phyloP scores from a whole-genome alignment of 441 rosid genomes.

The Gossypium laxum region DNA sequence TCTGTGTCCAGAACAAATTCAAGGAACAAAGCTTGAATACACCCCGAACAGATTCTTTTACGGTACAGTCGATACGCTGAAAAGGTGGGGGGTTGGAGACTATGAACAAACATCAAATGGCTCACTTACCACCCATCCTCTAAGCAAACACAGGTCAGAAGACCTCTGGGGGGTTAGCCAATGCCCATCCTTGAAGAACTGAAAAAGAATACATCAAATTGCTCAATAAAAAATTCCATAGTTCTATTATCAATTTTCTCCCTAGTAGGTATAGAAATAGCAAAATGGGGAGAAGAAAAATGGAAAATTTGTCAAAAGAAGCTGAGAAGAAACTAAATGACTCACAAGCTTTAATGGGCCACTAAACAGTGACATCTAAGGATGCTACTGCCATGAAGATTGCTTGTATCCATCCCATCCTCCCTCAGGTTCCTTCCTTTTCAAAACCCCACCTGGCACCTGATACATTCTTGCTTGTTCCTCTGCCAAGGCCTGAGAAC shows the following conservation, averaged over 20 bases:
- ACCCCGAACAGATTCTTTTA: slow-evolving; percentile 23
- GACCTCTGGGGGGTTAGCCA: slow-evolving; percentile 27
- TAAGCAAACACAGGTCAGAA: slow-evolving; percentile 25
- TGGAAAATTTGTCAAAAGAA: neutral
- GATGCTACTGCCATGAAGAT: slow-evolving; percentile 46
- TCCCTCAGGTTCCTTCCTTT: slow-evolving; percentile 70
- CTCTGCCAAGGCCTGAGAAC: slow-evolving; percentile 35
- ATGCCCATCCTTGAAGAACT: slow-evolving; percentile 28
- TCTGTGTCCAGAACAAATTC: slow-evolving; percentile 36
- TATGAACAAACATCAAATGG: slow-evolving; percentile 29
- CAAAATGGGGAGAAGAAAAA: neutral
- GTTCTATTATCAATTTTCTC: neutral
- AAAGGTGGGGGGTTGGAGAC: slow-evolving; percentile 36
- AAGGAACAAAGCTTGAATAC: slow-evolving; percentile 26
- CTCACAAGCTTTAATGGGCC: slow-evolving; percentile 41
- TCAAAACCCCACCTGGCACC: slow-evolving; percentile 37
- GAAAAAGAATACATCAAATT: slow-evolving; percentile 13
- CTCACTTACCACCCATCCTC: slow-evolving; percentile 52
- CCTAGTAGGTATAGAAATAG: neutral
- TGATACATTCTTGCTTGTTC: slow-evolving; percentile 58
- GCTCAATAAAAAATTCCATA: neutral
- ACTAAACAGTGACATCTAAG: slow-evolving; percentile 20
- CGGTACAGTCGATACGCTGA: slow-evolving; percentile 23
- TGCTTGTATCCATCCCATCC: slow-evolving; percentile 65
- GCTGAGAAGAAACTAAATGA: slow-evolving; percentile 3